Evolutionary conservation across 768 basidiomycete species (phyloP), one percentile per base, ranked within the genome.

Genomic region (Naganishia onofrii): DNA sequence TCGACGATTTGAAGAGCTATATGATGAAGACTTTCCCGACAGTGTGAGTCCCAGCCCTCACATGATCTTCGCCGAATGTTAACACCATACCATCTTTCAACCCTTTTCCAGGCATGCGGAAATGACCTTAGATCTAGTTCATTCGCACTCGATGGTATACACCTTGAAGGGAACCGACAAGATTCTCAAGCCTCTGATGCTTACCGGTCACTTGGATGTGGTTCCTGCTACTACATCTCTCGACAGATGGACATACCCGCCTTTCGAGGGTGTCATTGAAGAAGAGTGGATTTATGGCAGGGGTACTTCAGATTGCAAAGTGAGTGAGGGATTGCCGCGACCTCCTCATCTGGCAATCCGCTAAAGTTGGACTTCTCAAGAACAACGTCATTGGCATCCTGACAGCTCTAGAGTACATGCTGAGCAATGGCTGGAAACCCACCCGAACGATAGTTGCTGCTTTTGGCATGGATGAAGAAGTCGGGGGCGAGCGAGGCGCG

Each of bases 131-230:
- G 87, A 87, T 13, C 87, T 87, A 72, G 86, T 92, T 74, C 90
- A 91, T 77, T 88, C 86, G 0, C 90, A 89, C 73, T 90, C 86
- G 0, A 83, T 91, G n/a, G 78, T 90, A 8, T 89, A 87, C 75
- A 85, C 87, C 36, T 91, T 90, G 89, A 81, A 84, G 71, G 91
- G 90, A 0, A 83, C 84, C 3, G 84, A 90, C 73, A 71, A 77
- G 21, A 79, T 82, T 1, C 82, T 90, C 13, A 89, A 90, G 77
- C 90, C 91, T 0, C 75, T 91, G 23, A 81, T 92, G 13, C 81
- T 79, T 57, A 51, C 34, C 1, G 71, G 67, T 29, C 66, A 68
- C 32, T 57, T 36, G 87, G 89, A 90, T 73, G 88, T 89, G 4
- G 89, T 89, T 5, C 89, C 88, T 10, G 88, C 88, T 2, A 84